Percentiles rank a stretch among this genome's conserved stretches.
phyloP scores from a whole-genome alignment of 306 rosid genomes.

The Nissolia schottii region DNA sequence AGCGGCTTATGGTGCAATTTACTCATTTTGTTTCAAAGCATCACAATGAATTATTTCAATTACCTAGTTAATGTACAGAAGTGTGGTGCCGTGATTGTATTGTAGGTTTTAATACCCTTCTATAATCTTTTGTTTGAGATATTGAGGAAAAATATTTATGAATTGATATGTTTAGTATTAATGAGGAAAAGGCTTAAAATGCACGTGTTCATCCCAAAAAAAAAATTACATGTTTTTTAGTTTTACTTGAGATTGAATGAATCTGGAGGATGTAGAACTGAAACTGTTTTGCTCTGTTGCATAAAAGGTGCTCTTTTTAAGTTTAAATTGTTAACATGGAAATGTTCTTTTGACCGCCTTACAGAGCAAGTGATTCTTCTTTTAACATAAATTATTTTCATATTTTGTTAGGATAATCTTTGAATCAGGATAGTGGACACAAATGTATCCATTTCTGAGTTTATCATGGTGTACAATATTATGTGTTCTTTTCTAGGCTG shows the following conservation, averaged over 20 bases:
- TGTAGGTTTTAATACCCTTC: neutral
- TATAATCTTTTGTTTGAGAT: slow-evolving; percentile 4
- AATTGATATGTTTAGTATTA: neutral
- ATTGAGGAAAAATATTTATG: neutral
- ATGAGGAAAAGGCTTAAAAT: too few relatives aligned
- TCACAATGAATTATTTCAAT: neutral
- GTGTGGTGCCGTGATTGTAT: neutral
- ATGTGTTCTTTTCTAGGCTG: neutral
- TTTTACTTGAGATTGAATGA: neutral
- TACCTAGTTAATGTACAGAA: neutral
- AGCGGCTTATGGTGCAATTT: neutral
- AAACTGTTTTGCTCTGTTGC: slow-evolving; percentile 8
- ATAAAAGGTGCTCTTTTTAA: neutral
- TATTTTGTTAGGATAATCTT: neutral
- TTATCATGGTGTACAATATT: neutral
- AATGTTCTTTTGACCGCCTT: neutral
- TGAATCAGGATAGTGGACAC: neutral
- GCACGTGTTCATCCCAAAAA: too few relatives aligned
- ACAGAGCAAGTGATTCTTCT: slow-evolving; percentile 10
- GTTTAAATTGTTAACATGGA: neutral
- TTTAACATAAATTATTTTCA: neutral
- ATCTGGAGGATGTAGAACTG: neutral
- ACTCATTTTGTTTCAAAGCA: neutral
- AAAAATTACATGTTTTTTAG: too few relatives aligned
- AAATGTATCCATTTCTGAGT: neutral